Base-by-base conservation (phyloP, 192 early-diverging fungal genomes). In the Kickxella alabastrina region DNA sequence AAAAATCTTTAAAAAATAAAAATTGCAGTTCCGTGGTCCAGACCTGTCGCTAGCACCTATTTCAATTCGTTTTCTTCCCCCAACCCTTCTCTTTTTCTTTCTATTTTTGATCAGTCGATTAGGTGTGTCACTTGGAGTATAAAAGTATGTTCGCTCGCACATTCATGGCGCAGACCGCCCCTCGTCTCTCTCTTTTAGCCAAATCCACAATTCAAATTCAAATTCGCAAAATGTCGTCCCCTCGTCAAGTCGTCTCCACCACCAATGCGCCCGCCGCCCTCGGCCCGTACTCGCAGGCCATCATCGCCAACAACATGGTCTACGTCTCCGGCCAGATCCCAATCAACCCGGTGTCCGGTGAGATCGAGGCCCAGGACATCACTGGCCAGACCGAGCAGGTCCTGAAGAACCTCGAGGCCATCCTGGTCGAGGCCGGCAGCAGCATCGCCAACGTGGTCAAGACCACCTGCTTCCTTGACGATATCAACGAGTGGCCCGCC, bases 401-500 rank as follows among this genome's bases (percentile, higher is more conserved):
- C 17, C 62, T 98, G 57, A 83, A 71, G 65, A 98, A 98, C 77
- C 74, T 96, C 46, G 60, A 79, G 53, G 88, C 85, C 2, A 89
- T 98, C 42, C 79, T 98, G 25, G 80, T 87, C 62, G 90, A 84
- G 10, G 79, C 88, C 28, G 82, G 87, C 48, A 85, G 90, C 50
- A 80, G 80, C 31, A 80, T 96, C 25, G 80, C 88, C 35, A 83
- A 89, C 51, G 88, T 96, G 13, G 85, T 96, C 68, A 98, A 98
- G 82, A 94, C 93, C 19, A 96, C 93, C 15, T 93, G 95, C 40
- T 98, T 96, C 69, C 59, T 98, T 29, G 89, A 92, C 73, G 82
- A 84, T 61, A 90, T 90, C 82, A 89, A 90, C 66, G 89, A 95
- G 74, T 98, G 95, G 80, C 82, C 61, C 12, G 73, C 69, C 17